These are phyloP conservation scores for Suillus spraguei DNA, from an alignment of 768 basidiomycete species.

Conservation along the genomic window DNA sequence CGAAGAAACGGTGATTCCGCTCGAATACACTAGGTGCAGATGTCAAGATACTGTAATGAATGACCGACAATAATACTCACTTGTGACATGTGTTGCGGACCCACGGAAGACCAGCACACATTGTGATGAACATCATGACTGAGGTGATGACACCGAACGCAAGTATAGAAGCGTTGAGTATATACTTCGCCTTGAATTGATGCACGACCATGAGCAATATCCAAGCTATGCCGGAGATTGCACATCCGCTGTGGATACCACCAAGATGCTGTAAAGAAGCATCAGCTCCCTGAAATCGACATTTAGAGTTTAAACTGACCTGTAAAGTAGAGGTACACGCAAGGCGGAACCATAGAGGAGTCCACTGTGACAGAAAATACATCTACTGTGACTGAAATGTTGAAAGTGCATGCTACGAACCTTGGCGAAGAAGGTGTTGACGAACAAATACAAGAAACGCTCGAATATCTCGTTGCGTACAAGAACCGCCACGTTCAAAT, in stretches of 20 bases:
- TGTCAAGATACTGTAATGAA: background rate
- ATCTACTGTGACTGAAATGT: no score
- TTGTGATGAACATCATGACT: slow-evolving; percentile 56
- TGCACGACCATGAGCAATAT: slow-evolving; percentile 62
- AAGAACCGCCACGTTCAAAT: slow-evolving; percentile 70
- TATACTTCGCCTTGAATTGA: slow-evolving; percentile 50
- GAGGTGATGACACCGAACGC: slow-evolving; percentile 63
- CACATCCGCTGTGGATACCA: slow-evolving; percentile 79
- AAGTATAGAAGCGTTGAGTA: slow-evolving; percentile 58
- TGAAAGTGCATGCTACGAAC: slow-evolving; percentile 24
- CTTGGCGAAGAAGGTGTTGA: slow-evolving; percentile 81
- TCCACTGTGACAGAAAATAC: slow-evolving; percentile 49
- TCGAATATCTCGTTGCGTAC: slow-evolving; percentile 85
- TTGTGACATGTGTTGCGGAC: slow-evolving; percentile 82
- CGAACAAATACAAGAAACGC: slow-evolving; percentile 67
- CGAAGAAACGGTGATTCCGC: slow-evolving; percentile 77
- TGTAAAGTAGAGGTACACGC: slow-evolving; percentile 75
- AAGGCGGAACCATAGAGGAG: slow-evolving; percentile 71
- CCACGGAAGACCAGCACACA: slow-evolving; percentile 75
- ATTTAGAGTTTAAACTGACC: slow-evolving; percentile 33
- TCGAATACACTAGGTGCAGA: slow-evolving; percentile 63
- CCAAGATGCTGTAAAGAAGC: slow-evolving; percentile 60
- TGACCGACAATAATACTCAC: slow-evolving; percentile 40
- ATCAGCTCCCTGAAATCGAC: slow-evolving; percentile 12
- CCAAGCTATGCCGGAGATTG: slow-evolving; percentile 71